Conservation (phyloP, 768 basidiomycete genomes). For the Coprinopsis strossmayeri region DNA sequence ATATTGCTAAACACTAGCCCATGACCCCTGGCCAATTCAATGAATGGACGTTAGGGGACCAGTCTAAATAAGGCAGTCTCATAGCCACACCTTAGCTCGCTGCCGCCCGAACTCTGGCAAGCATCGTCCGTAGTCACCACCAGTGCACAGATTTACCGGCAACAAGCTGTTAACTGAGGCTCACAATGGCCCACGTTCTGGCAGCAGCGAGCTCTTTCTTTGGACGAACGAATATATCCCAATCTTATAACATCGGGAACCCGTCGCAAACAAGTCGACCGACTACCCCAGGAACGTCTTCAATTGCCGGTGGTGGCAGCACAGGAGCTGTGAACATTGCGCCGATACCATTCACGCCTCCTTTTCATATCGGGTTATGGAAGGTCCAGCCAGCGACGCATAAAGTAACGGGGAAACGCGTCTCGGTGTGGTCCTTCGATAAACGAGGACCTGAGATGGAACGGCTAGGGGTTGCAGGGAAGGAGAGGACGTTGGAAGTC, state of each 20-base stretch:
- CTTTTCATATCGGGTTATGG: constrained; percentile 82
- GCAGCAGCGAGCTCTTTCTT: constrained; percentile 84
- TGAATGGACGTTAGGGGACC: too few relatives aligned
- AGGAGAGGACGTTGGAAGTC: constrained; percentile 74
- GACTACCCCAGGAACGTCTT: constrained; percentile 38
- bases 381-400: constrained; percentile 80
- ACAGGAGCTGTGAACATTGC: constrained; percentile 20
- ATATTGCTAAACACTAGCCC: too few relatives aligned
- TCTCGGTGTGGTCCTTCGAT: constrained; percentile 90
- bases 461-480: constrained; percentile 52
- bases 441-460: constrained; percentile 75
- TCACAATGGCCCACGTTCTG: constrained; percentile 45
- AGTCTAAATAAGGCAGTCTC: too few relatives aligned
- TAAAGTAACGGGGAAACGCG: constrained; percentile 84
- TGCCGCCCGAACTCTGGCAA: too few relatives aligned
- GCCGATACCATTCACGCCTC: constrained; percentile 37
- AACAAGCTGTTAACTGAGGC: too few relatives aligned
- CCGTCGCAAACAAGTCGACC: constrained; percentile 36
- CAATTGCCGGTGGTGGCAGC: constrained; percentile 17
- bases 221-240: constrained; percentile 71
- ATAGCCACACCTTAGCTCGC: too few relatives aligned
- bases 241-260: constrained; percentile 65
- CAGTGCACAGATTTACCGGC: neutral
- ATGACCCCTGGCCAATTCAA: too few relatives aligned
- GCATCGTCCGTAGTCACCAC: neutral